phyloP scores from a whole-genome alignment of 208 protist species.

The Trypanosoma rangeli region DNA sequence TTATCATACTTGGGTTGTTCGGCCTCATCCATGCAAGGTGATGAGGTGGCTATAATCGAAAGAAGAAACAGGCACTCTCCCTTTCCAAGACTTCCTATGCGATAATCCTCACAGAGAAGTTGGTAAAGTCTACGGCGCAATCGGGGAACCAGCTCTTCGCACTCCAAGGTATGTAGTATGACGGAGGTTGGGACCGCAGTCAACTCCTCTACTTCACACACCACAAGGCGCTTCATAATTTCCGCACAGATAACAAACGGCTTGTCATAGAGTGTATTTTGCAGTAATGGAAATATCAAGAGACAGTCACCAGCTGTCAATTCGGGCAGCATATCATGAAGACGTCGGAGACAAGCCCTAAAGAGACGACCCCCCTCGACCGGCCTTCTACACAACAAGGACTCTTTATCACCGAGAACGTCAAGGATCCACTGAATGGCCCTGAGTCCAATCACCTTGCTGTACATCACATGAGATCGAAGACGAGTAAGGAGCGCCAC shows the following conservation, averaged over 20 bases:
- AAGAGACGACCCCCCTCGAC: slow-evolving; percentile 37
- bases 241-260: slow-evolving; percentile 57
- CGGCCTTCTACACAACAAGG: not conserved
- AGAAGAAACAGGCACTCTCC: slow-evolving; percentile 26
- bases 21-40: not conserved
- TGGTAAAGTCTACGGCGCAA: slow-evolving; percentile 15
- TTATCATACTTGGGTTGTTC: not conserved
- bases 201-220: slow-evolving; percentile 17
- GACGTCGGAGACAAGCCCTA: slow-evolving; percentile 40
- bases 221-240: slow-evolving; percentile 35
- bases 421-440: slow-evolving; percentile 46
- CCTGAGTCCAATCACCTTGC: slow-evolving; percentile 32
- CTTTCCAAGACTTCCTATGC: slow-evolving; percentile 13
- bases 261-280: slow-evolving; percentile 28
- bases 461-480: slow-evolving; percentile 24
- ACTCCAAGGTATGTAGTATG: slow-evolving; percentile 8
- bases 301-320: slow-evolving; percentile 41
- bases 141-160: not conserved
- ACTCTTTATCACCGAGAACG: slow-evolving; percentile 25
- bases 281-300: slow-evolving; percentile 25
- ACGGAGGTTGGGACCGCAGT: slow-evolving; percentile 13
- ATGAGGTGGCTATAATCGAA: slow-evolving; percentile 11
- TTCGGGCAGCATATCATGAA: slow-evolving; percentile 47
- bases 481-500: slow-evolving; percentile 18
- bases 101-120: slow-evolving; percentile 14